Conservation (phyloP, 2,329 filamentous ascomycete species). For the Botrytis sinoallii region DNA sequence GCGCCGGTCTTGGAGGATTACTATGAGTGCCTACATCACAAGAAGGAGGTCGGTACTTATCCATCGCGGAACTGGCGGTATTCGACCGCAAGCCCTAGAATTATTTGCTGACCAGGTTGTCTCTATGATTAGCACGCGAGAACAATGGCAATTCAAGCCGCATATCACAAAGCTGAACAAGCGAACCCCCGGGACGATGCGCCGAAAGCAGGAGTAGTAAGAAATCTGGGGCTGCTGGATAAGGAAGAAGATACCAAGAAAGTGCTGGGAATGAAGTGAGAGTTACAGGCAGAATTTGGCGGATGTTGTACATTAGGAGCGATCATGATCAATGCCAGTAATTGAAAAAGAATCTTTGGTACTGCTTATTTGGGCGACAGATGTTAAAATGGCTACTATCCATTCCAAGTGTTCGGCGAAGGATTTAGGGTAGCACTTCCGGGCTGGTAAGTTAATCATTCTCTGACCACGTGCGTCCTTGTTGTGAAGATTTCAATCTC, state of each 20-base stretch:
- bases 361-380: neutral
- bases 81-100: neutral
- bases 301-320: constrained; percentile 35
- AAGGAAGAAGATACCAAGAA: constrained; percentile 77
- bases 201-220: constrained; percentile 81
- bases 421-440: neutral
- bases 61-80: neutral
- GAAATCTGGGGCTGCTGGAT: constrained; percentile 77
- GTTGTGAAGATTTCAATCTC: neutral
- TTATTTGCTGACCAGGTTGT: neutral
- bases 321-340: constrained; percentile 14
- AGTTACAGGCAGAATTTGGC: constrained; percentile 12
- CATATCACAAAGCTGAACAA: constrained; percentile 77
- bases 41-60: constrained; percentile 79
- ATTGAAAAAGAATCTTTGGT: neutral
- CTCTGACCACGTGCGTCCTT: neutral
- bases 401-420: too few species aligned
- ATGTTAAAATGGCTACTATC: neutral
- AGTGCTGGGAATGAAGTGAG: constrained; percentile 42
- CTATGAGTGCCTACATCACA: constrained; percentile 98
- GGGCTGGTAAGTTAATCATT: neutral
- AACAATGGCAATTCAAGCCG: constrained; percentile 73
- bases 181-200: constrained; percentile 74
- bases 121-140: constrained; percentile 59
- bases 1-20: constrained; percentile 86